A percentile compares a stretch with the other conserved stretches of the same genome.
Conservation (phyloP, 2,329 filamentous ascomycete species). For the Triangularia verruculosa region DNA sequence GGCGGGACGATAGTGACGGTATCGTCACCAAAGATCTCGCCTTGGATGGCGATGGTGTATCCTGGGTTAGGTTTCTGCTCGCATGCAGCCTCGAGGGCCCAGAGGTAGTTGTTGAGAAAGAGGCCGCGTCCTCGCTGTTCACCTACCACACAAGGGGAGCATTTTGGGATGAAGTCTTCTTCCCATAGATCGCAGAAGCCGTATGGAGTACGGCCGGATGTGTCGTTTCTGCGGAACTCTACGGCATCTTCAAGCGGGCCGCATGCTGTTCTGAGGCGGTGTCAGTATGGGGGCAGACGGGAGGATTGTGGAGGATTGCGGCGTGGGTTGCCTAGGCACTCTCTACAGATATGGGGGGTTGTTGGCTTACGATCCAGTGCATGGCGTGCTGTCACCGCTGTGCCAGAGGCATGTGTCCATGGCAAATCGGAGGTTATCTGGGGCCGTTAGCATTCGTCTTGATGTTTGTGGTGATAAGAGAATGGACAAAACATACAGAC, state of each 20-base stretch:
- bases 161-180: slow-evolving; percentile 40
- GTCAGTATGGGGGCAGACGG: slow-evolving; percentile 27
- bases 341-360: neutral
- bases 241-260: slow-evolving; percentile 46
- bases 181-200: slow-evolving; percentile 55
- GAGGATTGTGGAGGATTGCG: neutral
- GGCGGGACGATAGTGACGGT: slow-evolving; percentile 51
- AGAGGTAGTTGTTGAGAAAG: slow-evolving; percentile 54
- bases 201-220: slow-evolving; percentile 43
- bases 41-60: slow-evolving; percentile 47
- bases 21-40: slow-evolving; percentile 49
- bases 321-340: neutral
- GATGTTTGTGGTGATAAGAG: neutral
- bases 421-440: slow-evolving; percentile 59
- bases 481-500: slow-evolving; percentile 47
- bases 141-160: slow-evolving; percentile 45
- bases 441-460: slow-evolving; percentile 20
- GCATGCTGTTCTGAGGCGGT: slow-evolving; percentile 48
- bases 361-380: slow-evolving; percentile 49
- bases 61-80: slow-evolving; percentile 49
- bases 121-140: slow-evolving; percentile 32
- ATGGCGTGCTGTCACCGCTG: slow-evolving; percentile 43
- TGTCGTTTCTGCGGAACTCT: slow-evolving; percentile 46
- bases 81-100: slow-evolving; percentile 55
- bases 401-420: slow-evolving; percentile 52